phyloP scores from a whole-genome alignment of 2,329 filamentous ascomycete species.

The Alternaria consortialis region DNA sequence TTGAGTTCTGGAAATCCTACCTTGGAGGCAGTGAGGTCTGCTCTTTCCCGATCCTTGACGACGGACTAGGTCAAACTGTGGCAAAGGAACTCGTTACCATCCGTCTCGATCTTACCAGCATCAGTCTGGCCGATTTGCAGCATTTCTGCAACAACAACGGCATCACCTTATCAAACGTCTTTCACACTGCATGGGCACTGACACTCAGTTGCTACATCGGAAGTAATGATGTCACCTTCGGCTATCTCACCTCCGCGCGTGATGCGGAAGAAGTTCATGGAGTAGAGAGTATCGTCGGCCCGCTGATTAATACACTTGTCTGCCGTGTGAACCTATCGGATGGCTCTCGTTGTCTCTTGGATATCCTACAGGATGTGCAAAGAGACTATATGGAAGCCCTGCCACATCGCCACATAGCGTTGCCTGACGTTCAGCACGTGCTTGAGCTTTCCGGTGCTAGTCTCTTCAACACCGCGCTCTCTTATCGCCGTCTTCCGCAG shows the following conservation, averaged over 20 bases:
- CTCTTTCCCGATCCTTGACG: constrained; percentile 44
- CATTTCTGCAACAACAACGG: constrained; percentile 54
- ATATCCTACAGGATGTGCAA: constrained; percentile 55
- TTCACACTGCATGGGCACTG: constrained; percentile 54
- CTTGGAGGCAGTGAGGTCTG: constrained; percentile 43
- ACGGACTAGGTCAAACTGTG: constrained; percentile 20
- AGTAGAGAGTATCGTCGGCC: constrained; percentile 56
- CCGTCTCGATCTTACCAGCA: constrained; percentile 38
- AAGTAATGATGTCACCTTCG: constrained; percentile 54
- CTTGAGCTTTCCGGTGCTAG: constrained; percentile 44
- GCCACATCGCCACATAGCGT: constrained; percentile 53
- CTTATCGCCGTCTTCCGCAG: constrained; percentile 56
- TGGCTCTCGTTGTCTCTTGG: constrained; percentile 43
- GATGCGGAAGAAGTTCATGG: constrained; percentile 52
- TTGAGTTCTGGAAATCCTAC: constrained; percentile 46
- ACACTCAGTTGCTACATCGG: constrained; percentile 51
- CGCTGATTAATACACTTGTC: constrained; percentile 58
- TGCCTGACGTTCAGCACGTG: constrained; percentile 59
- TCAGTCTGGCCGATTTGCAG: constrained; percentile 40
- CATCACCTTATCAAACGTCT: constrained; percentile 60
- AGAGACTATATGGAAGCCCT: constrained; percentile 58
- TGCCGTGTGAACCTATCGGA: constrained; percentile 54
- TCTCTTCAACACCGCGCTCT: constrained; percentile 60
- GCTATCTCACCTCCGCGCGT: constrained; percentile 55
- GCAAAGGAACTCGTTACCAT: constrained; percentile 39